phyloP scores from a whole-genome alignment of 2,329 filamentous ascomycete species.

The Drechmeria coniospora region DNA sequence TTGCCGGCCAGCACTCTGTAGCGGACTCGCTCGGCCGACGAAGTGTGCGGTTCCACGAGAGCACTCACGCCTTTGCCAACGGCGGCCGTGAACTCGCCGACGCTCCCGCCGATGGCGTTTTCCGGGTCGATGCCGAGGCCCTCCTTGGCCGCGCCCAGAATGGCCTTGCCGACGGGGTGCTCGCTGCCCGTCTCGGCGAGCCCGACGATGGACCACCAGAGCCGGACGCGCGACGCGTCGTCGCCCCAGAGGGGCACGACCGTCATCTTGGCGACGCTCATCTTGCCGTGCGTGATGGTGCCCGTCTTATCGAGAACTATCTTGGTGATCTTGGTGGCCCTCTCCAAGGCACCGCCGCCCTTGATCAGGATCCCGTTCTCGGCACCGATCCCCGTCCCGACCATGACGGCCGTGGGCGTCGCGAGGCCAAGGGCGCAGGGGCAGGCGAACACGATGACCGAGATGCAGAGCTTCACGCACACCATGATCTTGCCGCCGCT shows the following conservation, averaged over 20 bases:
- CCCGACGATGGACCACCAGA: constrained; percentile 95
- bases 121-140: constrained; percentile 60
- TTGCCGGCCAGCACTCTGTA: constrained; percentile 80
- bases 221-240: constrained; percentile 49
- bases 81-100: constrained; percentile 69
- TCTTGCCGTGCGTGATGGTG: constrained; percentile 85
- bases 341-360: constrained; percentile 82
- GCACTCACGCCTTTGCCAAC: constrained; percentile 80
- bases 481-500: constrained; percentile 92
- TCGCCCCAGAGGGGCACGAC: constrained; percentile 55
- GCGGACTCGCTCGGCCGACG: constrained; percentile 48
- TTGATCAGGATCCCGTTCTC: constrained; percentile 97
- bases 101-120: constrained; percentile 62
- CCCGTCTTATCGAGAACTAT: constrained; percentile 94
- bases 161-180: constrained; percentile 86
- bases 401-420: constrained; percentile 96
- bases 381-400: constrained; percentile 91
- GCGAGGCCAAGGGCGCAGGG: constrained; percentile 92
- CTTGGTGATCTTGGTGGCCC: constrained; percentile 75
- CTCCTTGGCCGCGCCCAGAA: constrained; percentile 58
- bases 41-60: constrained; percentile 61
- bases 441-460: constrained; percentile 95
- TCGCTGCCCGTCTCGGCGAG: constrained; percentile 94
- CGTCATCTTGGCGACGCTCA: constrained; percentile 68
- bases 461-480: constrained; percentile 92